Percentiles rank a stretch among this genome's conserved stretches.
These are phyloP conservation scores for Acidomyces sp. DNA, from an alignment of 495 filamentous ascomycete genomes.

Conservation along the genomic window DNA sequence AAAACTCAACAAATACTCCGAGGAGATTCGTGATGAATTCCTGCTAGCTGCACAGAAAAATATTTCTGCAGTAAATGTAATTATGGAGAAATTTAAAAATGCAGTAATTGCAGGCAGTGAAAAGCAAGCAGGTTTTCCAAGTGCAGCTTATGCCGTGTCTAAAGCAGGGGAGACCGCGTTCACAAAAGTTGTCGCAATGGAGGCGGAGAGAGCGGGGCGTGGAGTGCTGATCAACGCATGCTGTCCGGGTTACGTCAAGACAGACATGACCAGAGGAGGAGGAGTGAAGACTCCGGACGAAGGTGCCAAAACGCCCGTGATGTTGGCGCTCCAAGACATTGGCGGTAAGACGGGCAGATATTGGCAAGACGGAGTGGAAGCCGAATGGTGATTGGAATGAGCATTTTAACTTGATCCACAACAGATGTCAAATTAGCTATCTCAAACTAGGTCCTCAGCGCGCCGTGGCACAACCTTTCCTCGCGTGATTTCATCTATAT, in stretches of 20 bases:
- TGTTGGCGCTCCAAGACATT: conserved; percentile 39
- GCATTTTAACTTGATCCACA: no score
- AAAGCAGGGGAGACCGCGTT: conserved; percentile 36
- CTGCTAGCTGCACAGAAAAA: conserved; percentile 27
- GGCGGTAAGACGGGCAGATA: conserved; percentile 31
- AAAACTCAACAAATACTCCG: conserved; percentile 32
- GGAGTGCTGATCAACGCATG: conserved; percentile 37
- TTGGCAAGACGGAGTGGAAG: conserved; percentile 34
- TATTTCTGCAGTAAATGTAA: conserved; percentile 28
- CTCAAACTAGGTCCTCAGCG: no score
- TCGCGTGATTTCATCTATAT: no score
- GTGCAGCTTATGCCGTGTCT: conserved; percentile 34
- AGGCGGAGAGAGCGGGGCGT: conserved; percentile 25
- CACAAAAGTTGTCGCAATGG: conserved; percentile 31
- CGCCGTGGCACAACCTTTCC: no score
- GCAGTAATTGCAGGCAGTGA: conserved; percentile 31
- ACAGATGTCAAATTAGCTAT: no score
- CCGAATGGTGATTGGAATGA: conserved; percentile 32
- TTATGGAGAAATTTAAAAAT: conserved; percentile 34
- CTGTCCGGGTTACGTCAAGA: conserved; percentile 39
- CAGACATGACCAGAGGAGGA: conserved; percentile 39
- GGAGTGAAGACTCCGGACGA: conserved; percentile 36
- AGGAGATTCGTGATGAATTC: conserved; percentile 26
- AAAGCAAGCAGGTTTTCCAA: conserved; percentile 34
- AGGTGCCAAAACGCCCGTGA: conserved; percentile 39